phyloP scores from a whole-genome alignment of 208 protist species.

The Leishmania arabica region DNA sequence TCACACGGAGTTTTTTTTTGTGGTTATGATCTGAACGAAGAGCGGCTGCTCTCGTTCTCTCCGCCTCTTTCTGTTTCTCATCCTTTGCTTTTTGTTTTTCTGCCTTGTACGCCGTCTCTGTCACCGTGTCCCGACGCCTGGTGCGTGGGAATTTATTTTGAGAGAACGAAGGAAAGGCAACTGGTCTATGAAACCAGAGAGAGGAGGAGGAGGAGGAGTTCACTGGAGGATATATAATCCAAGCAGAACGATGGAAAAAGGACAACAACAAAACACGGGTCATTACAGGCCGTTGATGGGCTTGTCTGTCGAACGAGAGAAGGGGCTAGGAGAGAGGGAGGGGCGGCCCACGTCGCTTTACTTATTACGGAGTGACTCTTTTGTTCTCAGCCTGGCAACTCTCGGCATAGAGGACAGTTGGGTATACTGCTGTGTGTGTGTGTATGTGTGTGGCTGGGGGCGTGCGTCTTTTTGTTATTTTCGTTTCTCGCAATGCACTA shows the following conservation, averaged over 20 bases:
- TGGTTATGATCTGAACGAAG: not conserved
- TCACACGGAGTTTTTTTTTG: constrained; percentile 10
- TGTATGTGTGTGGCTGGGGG: not conserved
- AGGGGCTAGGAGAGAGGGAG: not conserved
- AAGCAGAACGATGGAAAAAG: not conserved
- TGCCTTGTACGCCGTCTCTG: not conserved
- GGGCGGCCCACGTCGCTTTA: not conserved
- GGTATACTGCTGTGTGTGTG: not conserved
- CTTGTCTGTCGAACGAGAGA: not conserved
- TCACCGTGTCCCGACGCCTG: not conserved
- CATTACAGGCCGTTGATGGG: not conserved
- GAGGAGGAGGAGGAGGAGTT: too few species aligned
- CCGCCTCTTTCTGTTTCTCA: not conserved
- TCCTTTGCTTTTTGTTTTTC: not conserved
- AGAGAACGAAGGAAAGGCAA: not conserved
- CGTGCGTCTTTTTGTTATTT: not conserved
- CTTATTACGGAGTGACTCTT: not conserved
- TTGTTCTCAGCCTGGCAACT: not conserved
- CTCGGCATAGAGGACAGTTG: not conserved
- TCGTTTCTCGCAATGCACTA: not conserved
- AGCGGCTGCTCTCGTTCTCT: constrained; percentile 14
- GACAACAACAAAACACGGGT: not conserved
- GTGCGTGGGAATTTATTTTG: not conserved
- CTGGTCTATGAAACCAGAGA: not conserved
- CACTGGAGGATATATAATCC: not conserved